phyloP scores from a whole-genome alignment of 106 monocot genomes.

The Dendrobium catenatum region DNA sequence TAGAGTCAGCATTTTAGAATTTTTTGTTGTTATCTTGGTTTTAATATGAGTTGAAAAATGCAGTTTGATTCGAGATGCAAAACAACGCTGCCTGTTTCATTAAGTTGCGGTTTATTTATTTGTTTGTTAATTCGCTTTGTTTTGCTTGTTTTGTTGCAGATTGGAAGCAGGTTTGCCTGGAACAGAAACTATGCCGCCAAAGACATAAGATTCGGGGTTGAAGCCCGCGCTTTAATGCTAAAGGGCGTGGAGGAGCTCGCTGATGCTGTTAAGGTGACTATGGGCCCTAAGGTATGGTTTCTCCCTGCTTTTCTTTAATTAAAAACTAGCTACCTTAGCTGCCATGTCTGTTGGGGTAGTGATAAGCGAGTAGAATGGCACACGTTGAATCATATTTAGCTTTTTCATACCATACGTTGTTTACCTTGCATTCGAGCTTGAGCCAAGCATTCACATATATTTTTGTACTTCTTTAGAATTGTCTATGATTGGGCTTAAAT shows the following conservation, averaged over 20 bases:
- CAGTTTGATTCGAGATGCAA: not conserved
- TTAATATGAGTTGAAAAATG: not conserved
- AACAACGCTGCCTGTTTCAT: not conserved
- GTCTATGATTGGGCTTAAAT: too few species aligned
- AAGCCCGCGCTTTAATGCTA: conserved; percentile 44
- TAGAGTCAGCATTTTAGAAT: not conserved
- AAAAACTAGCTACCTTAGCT: too few species aligned
- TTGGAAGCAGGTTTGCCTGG: conserved; percentile 26
- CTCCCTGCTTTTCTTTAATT: not conserved
- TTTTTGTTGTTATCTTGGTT: not conserved
- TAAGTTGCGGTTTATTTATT: not conserved
- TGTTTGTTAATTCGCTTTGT: not conserved
- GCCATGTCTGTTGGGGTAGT: too few species aligned
- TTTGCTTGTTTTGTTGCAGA: conserved; percentile 11
- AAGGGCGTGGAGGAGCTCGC: conserved; percentile 42
- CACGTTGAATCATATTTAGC: too few species aligned
- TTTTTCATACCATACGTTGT: too few species aligned
- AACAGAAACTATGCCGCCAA: conserved; percentile 49
- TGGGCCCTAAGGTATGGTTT: conserved; percentile 40
- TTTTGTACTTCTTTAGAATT: too few species aligned
- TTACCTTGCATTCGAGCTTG: too few species aligned
- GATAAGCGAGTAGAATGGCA: too few species aligned
- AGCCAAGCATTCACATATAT: too few species aligned
- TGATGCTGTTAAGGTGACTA: conserved; percentile 42
- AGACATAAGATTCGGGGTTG: conserved; percentile 34